Evolutionary conservation across 176 grass and related monocot genomes (phyloP), one percentile per base, ranked within the genome.

Genomic region (Luzula sylvatica): DNA sequence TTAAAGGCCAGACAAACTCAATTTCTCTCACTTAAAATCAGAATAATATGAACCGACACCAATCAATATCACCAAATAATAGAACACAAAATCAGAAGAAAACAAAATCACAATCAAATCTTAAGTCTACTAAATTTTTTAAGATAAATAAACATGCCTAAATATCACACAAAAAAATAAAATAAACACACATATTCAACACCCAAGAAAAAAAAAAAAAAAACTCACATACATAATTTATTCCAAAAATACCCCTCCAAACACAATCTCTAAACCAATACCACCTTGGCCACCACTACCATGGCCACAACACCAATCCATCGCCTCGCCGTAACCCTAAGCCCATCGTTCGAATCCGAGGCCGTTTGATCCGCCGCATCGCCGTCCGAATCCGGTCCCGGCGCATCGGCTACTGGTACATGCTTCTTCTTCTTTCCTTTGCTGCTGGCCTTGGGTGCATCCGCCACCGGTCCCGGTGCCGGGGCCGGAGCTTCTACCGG

Each of bases 311-410:
- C 48, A 8, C 65, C 46, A 29, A 80, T 51, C 86, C 80, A 86
- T 39, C 38, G 5, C 0, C 42, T 29, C 1, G 44, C 23, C 0
- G 17, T 17, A 1, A 20, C 55, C 15, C 51, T 55, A 21, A 55
- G n/a, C 5, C 72, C 74, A 5, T 54, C 69, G 39, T 53, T 71
- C 49, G 53, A 69, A 58, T 69, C 80, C 7, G 77, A 65, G 23
- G 53, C 56, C 61, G 68, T 82, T 73, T 76, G 52, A 75, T 86
- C 77, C 1, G 58, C 81, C 4, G 73, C 7, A 32, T 71, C 52
- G 27, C 67, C 77, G 11, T 50, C 73, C 8, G 38, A 55, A 4
- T 39, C 65, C 1, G 87, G 75, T 0, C 42, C 73, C 0, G 87
- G 87, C 3, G 87, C 72, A 55, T 79, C 76, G 1, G 80, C 86